phyloP scores from a whole-genome alignment of 129 eudicot genomes.

The Helichrysum umbraculigerum region DNA sequence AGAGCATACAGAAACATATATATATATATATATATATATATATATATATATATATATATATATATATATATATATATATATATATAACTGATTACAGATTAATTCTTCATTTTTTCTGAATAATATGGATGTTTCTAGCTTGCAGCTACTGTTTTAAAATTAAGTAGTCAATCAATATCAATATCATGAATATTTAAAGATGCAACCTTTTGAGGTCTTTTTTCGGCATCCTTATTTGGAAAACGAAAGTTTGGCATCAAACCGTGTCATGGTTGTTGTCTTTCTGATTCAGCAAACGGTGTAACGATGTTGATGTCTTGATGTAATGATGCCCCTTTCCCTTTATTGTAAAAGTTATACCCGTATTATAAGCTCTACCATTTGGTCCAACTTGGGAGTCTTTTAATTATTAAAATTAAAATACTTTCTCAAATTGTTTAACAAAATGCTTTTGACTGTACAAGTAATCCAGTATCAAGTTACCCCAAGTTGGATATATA shows the following conservation, averaged over 20 bases:
- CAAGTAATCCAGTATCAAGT: not conserved
- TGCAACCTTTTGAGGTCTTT: constrained; percentile 12
- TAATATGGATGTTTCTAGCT: not conserved
- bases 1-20: too few species aligned
- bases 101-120: too few species aligned
- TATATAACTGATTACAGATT: too few species aligned
- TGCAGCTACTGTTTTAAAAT: constrained; percentile 1
- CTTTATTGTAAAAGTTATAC: constrained; percentile 27
- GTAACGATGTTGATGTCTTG: constrained; percentile 25
- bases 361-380: constrained; percentile 5
- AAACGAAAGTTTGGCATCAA: constrained; percentile 7
- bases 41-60: too few species aligned
- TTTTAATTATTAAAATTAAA: not conserved
- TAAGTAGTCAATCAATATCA: not conserved
- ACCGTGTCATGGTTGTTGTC: not conserved
- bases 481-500: constrained; percentile 24
- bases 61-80: too few species aligned
- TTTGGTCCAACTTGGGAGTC: constrained; percentile 29
- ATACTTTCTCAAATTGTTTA: not conserved
- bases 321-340: constrained; percentile 14
- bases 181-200: constrained; percentile 12
- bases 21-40: too few species aligned
- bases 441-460: constrained; percentile 20
- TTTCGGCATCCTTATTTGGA: constrained; percentile 11
- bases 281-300: constrained; percentile 26